Evolutionary conservation across 2,329 filamentous ascomycete species (phyloP).

Genomic region (Hymenoscyphus occultus): DNA sequence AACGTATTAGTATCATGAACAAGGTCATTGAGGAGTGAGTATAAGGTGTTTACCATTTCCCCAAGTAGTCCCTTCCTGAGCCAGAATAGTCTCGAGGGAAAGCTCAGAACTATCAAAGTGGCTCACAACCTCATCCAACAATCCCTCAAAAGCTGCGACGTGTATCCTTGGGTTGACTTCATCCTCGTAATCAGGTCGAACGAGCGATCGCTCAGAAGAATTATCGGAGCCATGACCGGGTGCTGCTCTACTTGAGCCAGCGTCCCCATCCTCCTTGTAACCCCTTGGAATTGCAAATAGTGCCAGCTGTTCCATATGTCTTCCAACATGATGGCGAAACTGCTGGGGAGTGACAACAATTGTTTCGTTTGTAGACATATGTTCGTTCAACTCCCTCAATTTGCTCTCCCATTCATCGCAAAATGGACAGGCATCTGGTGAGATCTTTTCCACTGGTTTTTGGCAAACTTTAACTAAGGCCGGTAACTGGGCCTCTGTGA

Average conservation of each 20-base stretch:
- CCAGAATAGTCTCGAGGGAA: background rate
- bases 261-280: conserved; percentile 16
- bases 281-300: conserved; percentile 26
- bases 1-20: background rate
- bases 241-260: conserved; percentile 5
- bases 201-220: background rate
- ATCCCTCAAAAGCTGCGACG: background rate
- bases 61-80: background rate
- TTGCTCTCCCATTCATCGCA: conserved; percentile 33
- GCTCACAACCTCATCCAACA: background rate
- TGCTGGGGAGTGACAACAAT: conserved; percentile 17
- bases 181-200: background rate
- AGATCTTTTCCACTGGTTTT: conserved; percentile 15
- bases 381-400: conserved; percentile 11
- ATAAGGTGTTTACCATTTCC: background rate
- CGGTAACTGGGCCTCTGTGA: conserved; percentile 13
- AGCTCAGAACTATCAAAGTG: background rate
- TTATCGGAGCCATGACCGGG: conserved; percentile 1
- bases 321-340: conserved; percentile 26
- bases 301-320: conserved; percentile 30
- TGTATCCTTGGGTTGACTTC: background rate
- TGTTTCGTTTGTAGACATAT: conserved; percentile 9
- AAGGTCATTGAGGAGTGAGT: background rate
- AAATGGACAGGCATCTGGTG: conserved; percentile 30
- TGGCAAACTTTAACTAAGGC: conserved; percentile 22